Conservation (phyloP, 208 protist genomes). For the Crithidia sp. region DNA sequence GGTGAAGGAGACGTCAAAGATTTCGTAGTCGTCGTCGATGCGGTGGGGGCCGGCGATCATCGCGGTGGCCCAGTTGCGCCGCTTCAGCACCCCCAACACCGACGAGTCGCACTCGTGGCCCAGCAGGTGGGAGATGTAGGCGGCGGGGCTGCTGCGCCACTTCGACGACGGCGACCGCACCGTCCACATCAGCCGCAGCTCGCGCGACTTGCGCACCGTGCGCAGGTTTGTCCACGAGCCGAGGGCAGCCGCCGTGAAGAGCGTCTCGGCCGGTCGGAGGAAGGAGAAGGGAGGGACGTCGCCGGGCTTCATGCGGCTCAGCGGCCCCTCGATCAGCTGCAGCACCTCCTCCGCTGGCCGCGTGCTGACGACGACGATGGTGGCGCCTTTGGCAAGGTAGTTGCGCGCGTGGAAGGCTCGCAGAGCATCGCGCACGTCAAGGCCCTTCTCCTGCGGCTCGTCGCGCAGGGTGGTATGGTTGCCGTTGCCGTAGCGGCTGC, state of each 20-base stretch:
- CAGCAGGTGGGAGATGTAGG: constrained; percentile 90
- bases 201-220: constrained; percentile 60
- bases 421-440: constrained; percentile 74
- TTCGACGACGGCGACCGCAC: constrained; percentile 39
- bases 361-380: constrained; percentile 49
- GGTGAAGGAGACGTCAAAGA: constrained; percentile 48
- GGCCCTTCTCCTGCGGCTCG: constrained; percentile 43
- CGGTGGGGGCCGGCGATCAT: constrained; percentile 70
- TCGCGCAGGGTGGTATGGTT: constrained; percentile 85
- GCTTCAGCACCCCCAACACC: constrained; percentile 85
- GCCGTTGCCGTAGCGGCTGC: constrained; percentile 87
- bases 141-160: constrained; percentile 65
- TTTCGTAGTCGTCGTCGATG: constrained; percentile 68
- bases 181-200: constrained; percentile 65
- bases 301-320: constrained; percentile 51
- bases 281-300: constrained; percentile 30
- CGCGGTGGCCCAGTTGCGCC: constrained; percentile 58
- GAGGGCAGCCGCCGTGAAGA: constrained; percentile 25
- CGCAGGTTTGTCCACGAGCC: constrained; percentile 65
- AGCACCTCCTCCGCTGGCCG: constrained; percentile 49
- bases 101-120: constrained; percentile 94
- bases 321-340: constrained; percentile 43
- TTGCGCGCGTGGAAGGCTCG: constrained; percentile 61
- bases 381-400: constrained; percentile 31
- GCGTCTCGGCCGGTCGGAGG: constrained; percentile 27